These are phyloP conservation scores for Neurospora sp. DNA, from an alignment of 495 filamentous ascomycete genomes.

Conservation along the genomic window DNA sequence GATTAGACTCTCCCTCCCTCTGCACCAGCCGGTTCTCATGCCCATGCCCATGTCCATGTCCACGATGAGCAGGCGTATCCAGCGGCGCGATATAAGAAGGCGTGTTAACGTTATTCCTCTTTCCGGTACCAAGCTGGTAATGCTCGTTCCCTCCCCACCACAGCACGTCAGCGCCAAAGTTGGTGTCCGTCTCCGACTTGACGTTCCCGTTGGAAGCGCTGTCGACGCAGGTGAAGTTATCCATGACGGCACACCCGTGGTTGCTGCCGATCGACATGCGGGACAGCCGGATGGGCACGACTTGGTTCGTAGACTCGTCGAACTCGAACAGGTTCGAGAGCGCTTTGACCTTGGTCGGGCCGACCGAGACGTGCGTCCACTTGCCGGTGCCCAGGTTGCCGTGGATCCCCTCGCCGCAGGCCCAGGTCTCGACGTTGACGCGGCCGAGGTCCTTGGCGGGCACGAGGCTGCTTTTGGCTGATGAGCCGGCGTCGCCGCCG, in stretches of 20 bases:
- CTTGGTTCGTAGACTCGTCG: slow-evolving; percentile 55
- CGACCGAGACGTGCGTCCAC: slow-evolving; percentile 80
- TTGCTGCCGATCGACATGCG: slow-evolving; percentile 59
- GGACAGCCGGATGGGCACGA: slow-evolving; percentile 68
- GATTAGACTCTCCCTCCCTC: slow-evolving; percentile 50
- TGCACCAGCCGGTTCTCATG: slow-evolving; percentile 36
- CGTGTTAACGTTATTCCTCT: slow-evolving; percentile 61
- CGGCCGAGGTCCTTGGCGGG: slow-evolving; percentile 35
- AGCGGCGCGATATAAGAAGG: slow-evolving; percentile 75
- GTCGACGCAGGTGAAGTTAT: slow-evolving; percentile 59
- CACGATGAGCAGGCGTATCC: slow-evolving; percentile 28
- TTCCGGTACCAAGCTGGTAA: slow-evolving; percentile 88
- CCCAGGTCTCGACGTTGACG: slow-evolving; percentile 66
- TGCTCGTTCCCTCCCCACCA: slow-evolving; percentile 94
- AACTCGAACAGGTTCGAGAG: slow-evolving; percentile 78
- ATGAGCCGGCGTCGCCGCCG: not conserved
- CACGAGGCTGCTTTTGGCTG: not conserved
- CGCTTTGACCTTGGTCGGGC: slow-evolving; percentile 71
- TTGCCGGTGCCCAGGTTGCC: slow-evolving; percentile 76
- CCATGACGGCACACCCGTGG: slow-evolving; percentile 71
- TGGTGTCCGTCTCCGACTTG: slow-evolving; percentile 52
- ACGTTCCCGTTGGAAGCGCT: slow-evolving; percentile 28
- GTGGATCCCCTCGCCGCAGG: slow-evolving; percentile 75
- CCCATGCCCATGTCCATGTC: slow-evolving; percentile 1
- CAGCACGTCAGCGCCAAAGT: slow-evolving; percentile 76